Evolutionary conservation across 495 filamentous ascomycete species (phyloP).

Genomic region (Neurospora pannonica): DNA sequence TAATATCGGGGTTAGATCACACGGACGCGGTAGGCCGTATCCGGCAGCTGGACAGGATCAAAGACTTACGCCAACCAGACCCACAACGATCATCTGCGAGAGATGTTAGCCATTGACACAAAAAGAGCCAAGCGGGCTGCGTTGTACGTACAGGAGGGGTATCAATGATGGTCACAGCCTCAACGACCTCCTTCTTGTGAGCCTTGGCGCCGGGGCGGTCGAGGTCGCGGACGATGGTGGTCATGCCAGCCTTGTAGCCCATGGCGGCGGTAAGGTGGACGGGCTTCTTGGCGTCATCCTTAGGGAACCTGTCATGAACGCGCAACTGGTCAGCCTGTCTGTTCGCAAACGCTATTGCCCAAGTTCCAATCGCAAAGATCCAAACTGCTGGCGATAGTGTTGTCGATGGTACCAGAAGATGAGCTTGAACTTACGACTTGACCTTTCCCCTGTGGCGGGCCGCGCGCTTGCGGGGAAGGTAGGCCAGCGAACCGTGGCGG

Average conservation of each 20-base stretch:
- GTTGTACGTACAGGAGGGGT: conserved; percentile 91
- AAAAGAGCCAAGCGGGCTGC: conserved; percentile 50
- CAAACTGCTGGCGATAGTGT: background rate
- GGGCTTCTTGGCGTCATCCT: conserved; percentile 99
- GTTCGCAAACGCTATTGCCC: background rate
- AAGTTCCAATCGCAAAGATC: background rate
- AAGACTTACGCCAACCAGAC: conserved; percentile 71
- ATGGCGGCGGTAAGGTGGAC: conserved; percentile 97
- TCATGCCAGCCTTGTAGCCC: conserved; percentile 99
- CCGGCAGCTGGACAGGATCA: conserved; percentile 18
- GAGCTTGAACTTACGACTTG: conserved; percentile 64
- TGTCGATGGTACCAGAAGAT: background rate
- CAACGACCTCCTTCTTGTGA: conserved; percentile 99
- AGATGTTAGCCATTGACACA: conserved; percentile 54
- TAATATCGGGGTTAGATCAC: conserved; percentile 15
- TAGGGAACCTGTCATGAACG: conserved; percentile 70
- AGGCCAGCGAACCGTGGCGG: conserved; percentile 96
- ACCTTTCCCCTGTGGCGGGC: conserved; percentile 95
- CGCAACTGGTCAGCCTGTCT: conserved; percentile 14
- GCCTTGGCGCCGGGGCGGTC: conserved; percentile 99
- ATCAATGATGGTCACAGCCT: conserved; percentile 98
- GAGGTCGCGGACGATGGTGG: conserved; percentile 98
- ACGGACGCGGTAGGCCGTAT: conserved; percentile 2
- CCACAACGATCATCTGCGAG: conserved; percentile 91
- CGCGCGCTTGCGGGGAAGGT: conserved; percentile 93